phyloP scores from a whole-genome alignment of 2,329 filamentous ascomycete species.

The Stachybotrys echinatus region DNA sequence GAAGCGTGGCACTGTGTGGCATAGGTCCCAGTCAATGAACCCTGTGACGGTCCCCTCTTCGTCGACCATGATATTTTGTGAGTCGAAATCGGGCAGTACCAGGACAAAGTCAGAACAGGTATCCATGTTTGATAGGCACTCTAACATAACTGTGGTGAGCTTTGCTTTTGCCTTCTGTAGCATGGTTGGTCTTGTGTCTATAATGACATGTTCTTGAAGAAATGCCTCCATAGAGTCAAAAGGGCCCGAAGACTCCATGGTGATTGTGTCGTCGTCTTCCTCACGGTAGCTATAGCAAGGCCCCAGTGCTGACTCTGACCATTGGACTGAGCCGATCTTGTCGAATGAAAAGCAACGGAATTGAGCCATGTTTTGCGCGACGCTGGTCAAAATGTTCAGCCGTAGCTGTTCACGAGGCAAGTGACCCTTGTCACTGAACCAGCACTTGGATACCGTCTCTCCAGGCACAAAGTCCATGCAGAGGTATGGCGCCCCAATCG shows the following conservation, averaged over 20 bases:
- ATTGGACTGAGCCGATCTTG: constrained; percentile 9
- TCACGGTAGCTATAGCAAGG: constrained; percentile 3
- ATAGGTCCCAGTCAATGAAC: constrained; percentile 9
- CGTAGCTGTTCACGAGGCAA: constrained; percentile 8
- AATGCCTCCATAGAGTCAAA: constrained; percentile 5
- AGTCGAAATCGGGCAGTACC: constrained; percentile 11
- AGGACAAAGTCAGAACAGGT: constrained; percentile 9
- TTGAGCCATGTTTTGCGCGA: constrained; percentile 8
- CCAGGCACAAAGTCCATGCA: constrained; percentile 3
- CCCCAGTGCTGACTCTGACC: constrained; percentile 3
- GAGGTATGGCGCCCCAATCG: constrained; percentile 5
- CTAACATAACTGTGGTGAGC: constrained; percentile 4
- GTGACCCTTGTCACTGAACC: background rate
- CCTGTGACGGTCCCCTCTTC: constrained; percentile 6
- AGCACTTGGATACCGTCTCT: background rate
- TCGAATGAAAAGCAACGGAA: constrained; percentile 7
- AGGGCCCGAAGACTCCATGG: constrained; percentile 4
- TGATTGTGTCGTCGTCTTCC: constrained; percentile 2
- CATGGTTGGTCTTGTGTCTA: background rate
- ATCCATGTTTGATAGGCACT: background rate
- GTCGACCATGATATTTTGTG: constrained; percentile 10
- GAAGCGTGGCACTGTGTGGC: constrained; percentile 5
- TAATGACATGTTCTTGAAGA: constrained; percentile 1
- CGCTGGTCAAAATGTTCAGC: constrained; percentile 7
- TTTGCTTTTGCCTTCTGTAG: constrained; percentile 3